Evolutionary conservation across 2,329 filamentous ascomycete genomes (phyloP).

Genomic region (Cordyceps fumosorosea): DNA sequence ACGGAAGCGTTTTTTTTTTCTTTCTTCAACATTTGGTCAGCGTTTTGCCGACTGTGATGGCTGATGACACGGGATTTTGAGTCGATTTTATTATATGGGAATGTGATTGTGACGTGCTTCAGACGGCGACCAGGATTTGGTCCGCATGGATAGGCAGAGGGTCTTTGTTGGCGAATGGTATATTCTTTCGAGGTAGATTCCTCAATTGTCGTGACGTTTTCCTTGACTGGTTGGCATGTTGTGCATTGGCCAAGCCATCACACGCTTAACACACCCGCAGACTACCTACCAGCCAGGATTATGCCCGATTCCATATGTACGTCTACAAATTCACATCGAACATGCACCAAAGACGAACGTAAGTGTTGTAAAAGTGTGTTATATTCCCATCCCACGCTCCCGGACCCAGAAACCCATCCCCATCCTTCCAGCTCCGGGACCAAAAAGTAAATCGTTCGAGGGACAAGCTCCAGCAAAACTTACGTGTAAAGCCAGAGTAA

Average conservation of each 20-base stretch:
- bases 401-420: background rate
- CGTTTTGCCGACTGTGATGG: background rate
- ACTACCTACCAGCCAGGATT: too few relatives aligned
- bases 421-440: background rate
- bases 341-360: background rate
- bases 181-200: background rate
- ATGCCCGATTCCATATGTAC: background rate
- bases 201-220: background rate
- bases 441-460: background rate
- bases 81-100: background rate
- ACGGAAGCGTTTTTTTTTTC: background rate
- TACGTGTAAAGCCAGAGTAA: background rate
- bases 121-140: background rate
- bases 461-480: background rate
- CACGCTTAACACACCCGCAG: too few relatives aligned
- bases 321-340: background rate
- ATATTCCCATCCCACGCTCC: background rate
- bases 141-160: background rate
- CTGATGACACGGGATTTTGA: background rate
- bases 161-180: background rate
- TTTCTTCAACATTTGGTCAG: background rate
- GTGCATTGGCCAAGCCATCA: too few relatives aligned
- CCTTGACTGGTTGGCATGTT: background rate
- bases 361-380: background rate
- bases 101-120: background rate